These are phyloP conservation scores for Coprinopsis sp. DNA, from an alignment of 768 basidiomycete species.

Conservation along the genomic window DNA sequence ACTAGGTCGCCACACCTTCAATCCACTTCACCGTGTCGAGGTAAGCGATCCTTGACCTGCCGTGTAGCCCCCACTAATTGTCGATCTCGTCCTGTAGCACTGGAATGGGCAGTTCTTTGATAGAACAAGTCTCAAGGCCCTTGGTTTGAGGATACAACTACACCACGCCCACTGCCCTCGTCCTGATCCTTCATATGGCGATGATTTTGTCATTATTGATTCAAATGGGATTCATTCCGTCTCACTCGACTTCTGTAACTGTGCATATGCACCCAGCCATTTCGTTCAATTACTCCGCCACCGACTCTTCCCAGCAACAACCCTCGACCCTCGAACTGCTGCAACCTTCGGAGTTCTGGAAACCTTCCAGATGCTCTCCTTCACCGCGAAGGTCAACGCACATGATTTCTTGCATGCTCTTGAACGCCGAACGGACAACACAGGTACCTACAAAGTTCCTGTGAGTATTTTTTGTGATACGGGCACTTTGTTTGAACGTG, in stretches of 20 bases:
- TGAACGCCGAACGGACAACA: conserved; percentile 19
- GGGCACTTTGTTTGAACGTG: neutral
- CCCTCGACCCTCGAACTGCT: neutral
- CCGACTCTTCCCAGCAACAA: conserved; percentile 2
- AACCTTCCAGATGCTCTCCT: too few relatives aligned
- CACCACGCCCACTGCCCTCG: conserved; percentile 16
- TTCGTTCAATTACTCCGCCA: conserved; percentile 23
- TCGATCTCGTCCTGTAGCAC: conserved; percentile 13
- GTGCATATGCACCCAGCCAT: conserved; percentile 10
- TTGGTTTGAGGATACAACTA: conserved; percentile 15
- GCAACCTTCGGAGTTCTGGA: conserved; percentile 2
- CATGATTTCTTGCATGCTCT: conserved; percentile 2
- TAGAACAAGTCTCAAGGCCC: neutral
- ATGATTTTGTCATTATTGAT: conserved; percentile 25
- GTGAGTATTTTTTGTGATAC: conserved; percentile 14
- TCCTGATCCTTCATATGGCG: conserved; percentile 6
- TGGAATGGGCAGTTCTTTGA: conserved; percentile 18
- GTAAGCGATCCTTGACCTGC: conserved; percentile 8
- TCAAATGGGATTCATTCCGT: conserved; percentile 22
- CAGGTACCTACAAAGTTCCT: conserved; percentile 12
- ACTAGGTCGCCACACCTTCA: conserved; percentile 9
- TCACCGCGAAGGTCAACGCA: neutral
- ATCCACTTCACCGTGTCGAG: conserved; percentile 19
- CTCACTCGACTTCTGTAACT: conserved; percentile 25
- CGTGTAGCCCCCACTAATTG: too few relatives aligned